phyloP scores from a whole-genome alignment of 495 filamentous ascomycete species.

The Talaromyces nanjingensis region DNA sequence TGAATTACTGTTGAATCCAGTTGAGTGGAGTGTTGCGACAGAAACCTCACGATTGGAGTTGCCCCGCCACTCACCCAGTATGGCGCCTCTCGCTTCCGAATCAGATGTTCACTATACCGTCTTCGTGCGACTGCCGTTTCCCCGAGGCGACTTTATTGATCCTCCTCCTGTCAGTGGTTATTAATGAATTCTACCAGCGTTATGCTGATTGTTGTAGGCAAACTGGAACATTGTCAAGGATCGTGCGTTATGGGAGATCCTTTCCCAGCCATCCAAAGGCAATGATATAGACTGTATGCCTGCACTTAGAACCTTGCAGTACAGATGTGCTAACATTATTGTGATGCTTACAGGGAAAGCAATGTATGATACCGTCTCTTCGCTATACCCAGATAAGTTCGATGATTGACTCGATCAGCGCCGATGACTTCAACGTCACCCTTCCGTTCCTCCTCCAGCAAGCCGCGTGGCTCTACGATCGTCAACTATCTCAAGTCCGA shows the following conservation, averaged over 20 bases:
- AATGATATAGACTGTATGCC: conserved; percentile 75
- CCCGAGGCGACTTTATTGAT: conserved; percentile 80
- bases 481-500: conserved; percentile 78
- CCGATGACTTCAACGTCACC: conserved; percentile 62
- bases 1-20: neutral
- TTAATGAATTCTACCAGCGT: too few species aligned
- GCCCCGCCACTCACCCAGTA: neutral
- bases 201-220: conserved; percentile 30
- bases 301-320: neutral
- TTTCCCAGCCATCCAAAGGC: conserved; percentile 66
- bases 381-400: neutral
- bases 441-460: conserved; percentile 88
- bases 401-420: conserved; percentile 30
- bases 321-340: conserved; percentile 22
- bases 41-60: neutral
- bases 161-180: conserved; percentile 63
- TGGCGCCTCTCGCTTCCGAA: neutral
- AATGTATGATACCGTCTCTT: conserved; percentile 49
- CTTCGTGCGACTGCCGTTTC: conserved; percentile 82
- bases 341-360: conserved; percentile 55
- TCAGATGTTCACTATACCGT: conserved; percentile 42
- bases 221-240: conserved; percentile 79
- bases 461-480: conserved; percentile 90
- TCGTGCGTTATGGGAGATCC: conserved; percentile 78
- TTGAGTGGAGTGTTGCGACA: neutral